Evolutionary conservation across 1,284 basidiomycete species (phyloP).

Genomic region (Ustilago hordei): DNA sequence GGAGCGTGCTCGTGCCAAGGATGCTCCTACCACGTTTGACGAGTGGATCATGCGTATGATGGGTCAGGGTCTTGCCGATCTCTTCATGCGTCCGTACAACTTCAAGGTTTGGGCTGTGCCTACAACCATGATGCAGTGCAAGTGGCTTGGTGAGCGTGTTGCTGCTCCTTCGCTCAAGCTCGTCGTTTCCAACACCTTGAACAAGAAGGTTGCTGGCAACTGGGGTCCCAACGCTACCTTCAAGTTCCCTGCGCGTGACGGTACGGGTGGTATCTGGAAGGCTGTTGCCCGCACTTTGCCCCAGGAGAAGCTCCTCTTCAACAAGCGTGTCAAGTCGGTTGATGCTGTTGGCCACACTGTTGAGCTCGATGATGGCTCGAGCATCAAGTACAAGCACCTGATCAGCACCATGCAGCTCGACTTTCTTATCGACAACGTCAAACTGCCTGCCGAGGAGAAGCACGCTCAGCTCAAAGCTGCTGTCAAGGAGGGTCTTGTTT

Average conservation of each 20-base stretch:
- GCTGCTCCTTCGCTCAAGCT: constrained; percentile 73
- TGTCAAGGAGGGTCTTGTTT: constrained; percentile 71
- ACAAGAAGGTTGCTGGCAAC: constrained; percentile 73
- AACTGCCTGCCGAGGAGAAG: constrained; percentile 68
- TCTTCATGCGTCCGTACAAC: constrained; percentile 75
- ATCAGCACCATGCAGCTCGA: constrained; percentile 73
- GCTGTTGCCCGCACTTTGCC: constrained; percentile 72
- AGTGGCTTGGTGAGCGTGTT: constrained; percentile 74
- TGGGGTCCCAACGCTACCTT: constrained; percentile 75
- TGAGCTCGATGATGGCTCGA: constrained; percentile 71
- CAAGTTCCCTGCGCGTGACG: constrained; percentile 73
- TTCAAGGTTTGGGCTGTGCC: constrained; percentile 74
- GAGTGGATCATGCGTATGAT: constrained; percentile 74
- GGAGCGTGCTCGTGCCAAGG: constrained; percentile 67
- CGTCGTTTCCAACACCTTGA: constrained; percentile 73
- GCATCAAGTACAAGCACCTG: constrained; percentile 72
- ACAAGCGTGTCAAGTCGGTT: constrained; percentile 70
- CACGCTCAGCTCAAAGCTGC: constrained; percentile 69
- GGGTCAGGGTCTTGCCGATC: constrained; percentile 72
- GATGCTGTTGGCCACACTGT: constrained; percentile 71
- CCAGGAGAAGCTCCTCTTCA: constrained; percentile 70
- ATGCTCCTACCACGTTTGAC: constrained; percentile 71
- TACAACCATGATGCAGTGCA: constrained; percentile 73
- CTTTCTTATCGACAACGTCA: constrained; percentile 70
- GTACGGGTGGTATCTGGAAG: constrained; percentile 74